Percentiles rank a stretch among this genome's conserved stretches.
phyloP scores from a whole-genome alignment of 805 yeast species.

The Torulaspora gathmanii region DNA sequence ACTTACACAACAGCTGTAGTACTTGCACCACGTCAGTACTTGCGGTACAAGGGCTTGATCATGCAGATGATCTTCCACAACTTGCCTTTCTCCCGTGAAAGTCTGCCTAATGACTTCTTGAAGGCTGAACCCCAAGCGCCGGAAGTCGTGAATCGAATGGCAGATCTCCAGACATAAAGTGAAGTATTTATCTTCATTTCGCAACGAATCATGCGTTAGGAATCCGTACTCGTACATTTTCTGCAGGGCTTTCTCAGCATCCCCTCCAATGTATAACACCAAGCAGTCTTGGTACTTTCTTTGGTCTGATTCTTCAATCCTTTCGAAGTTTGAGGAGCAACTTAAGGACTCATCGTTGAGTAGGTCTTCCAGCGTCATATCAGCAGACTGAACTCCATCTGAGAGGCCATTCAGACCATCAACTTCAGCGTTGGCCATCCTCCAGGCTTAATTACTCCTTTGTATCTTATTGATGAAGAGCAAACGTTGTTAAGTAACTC shows the following conservation, averaged over 20 bases:
- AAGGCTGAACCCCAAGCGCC: conserved; percentile 15
- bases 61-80: background rate
- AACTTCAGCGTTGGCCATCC: background rate
- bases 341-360: conserved; percentile 21
- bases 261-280: conserved; percentile 22
- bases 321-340: background rate
- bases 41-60: conserved; percentile 2
- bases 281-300: conserved; percentile 19
- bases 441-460: background rate
- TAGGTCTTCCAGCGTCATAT: conserved; percentile 19
- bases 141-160: conserved; percentile 11
- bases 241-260: conserved; percentile 21
- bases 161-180: conserved; percentile 21
- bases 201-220: conserved; percentile 9
- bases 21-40: conserved; percentile 8
- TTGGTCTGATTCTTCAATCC: background rate
- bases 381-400: conserved; percentile 2
- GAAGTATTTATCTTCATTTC: conserved; percentile 6
- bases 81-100: conserved; percentile 7
- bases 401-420: conserved; percentile 8
- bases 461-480: background rate
- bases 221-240: conserved; percentile 18
- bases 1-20: conserved; percentile 14
- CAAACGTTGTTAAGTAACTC: background rate
- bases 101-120: conserved; percentile 3